Conservation (phyloP, 345 rosid species). For the Eucalyptus pumila region DNA sequence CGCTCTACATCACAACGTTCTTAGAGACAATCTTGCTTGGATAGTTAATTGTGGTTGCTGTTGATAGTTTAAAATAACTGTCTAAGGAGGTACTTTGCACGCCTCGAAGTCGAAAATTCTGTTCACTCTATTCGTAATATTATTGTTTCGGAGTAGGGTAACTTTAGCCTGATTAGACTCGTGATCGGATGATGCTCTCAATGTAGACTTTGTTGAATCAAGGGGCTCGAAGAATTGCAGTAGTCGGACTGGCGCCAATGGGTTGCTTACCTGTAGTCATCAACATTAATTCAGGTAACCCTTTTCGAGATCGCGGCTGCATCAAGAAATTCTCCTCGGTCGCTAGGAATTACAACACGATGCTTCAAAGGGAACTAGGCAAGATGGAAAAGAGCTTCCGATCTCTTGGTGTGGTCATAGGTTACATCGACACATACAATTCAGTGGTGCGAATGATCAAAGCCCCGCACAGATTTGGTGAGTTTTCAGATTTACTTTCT, state of each 20-base stretch:
- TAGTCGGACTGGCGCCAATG: not conserved
- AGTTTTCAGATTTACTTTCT: not conserved
- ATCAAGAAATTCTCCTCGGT: not conserved
- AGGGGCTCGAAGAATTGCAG: not conserved
- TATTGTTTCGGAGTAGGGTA: not conserved
- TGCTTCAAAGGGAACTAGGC: not conserved
- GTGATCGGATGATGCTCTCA: not conserved
- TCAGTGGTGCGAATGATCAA: slow-evolving; percentile 23
- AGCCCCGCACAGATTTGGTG: slow-evolving; percentile 21
- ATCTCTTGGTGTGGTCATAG: not conserved
- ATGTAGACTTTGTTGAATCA: not conserved
- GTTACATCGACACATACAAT: slow-evolving; percentile 17
- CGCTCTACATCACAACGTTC: not conserved
- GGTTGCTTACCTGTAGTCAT: not conserved
- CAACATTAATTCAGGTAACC: not conserved
- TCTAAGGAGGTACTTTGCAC: not conserved
- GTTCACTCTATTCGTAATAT: not conserved
- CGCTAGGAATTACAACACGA: not conserved
- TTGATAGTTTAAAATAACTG: not conserved
- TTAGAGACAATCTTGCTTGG: not conserved
- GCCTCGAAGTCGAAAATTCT: not conserved
- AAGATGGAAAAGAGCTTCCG: not conserved
- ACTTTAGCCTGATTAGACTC: not conserved
- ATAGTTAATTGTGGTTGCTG: not conserved
- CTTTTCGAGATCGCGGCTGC: not conserved